phyloP scores from a whole-genome alignment of 345 rosid genomes.

The Ailanthus altissimus region DNA sequence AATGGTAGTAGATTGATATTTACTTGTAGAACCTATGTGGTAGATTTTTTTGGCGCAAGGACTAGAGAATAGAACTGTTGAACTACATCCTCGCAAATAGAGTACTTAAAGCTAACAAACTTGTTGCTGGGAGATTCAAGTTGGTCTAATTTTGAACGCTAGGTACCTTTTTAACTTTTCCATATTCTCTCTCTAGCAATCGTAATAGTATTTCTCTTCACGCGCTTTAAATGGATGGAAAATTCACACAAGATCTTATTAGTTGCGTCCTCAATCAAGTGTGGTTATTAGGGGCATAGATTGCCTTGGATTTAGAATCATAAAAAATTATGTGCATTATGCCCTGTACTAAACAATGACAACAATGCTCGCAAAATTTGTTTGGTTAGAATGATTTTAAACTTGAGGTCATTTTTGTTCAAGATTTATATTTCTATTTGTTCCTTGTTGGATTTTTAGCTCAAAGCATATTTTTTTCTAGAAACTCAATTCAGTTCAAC shows the following conservation, averaged over 20 bases:
- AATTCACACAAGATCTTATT: background rate
- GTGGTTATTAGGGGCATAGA: no score
- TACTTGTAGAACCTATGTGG: slow-evolving; percentile 58
- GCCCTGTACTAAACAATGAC: background rate
- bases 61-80: slow-evolving; percentile 65
- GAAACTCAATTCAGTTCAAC: no score
- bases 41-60: slow-evolving; percentile 73
- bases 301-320: no score
- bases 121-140: slow-evolving; percentile 70
- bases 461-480: no score
- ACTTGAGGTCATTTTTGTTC: background rate
- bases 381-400: background rate
- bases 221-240: background rate
- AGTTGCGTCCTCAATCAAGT: background rate
- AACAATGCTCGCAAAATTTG: background rate
- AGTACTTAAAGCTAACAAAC: slow-evolving; percentile 41
- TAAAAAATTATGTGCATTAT: no score
- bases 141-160: slow-evolving; percentile 54
- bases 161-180: slow-evolving; percentile 34
- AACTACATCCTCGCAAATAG: slow-evolving; percentile 64
- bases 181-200: background rate
- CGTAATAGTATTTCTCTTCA: background rate
- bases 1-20: background rate
- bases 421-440: background rate
- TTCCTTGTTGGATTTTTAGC: no score